Evolutionary conservation across 2,329 filamentous ascomycete species (phyloP), one percentile per base, ranked within the genome.

Genomic region (Fusarium sp.): DNA sequence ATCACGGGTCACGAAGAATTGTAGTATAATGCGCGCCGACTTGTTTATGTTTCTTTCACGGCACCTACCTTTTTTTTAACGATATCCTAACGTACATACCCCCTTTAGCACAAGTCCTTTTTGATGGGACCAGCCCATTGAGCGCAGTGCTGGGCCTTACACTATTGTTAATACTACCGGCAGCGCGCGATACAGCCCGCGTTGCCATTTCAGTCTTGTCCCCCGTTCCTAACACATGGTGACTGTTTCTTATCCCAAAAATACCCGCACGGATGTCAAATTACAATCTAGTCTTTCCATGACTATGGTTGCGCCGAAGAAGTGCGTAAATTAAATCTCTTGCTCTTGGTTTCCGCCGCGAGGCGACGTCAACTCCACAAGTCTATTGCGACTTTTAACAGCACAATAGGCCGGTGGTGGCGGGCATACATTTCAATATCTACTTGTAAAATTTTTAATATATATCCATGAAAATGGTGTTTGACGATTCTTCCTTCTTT

Each of bases 251-350:
- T 47, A 27, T 43, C 22, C 16, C 46, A n/a, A 41, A 56, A 29
- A 20, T 15, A 46, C 73, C 83, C 95, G 94, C 94, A 97, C 93
- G 92, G 93, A 97, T 97, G 94, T 98, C 94, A 97, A 97, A 97
- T 97, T 98, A 90, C 94, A 96, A 95, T 92, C 86, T 88, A 88
- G 91, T 90, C 90, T 81, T 81, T 80, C 81, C 83, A 90, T 97
- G 93, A 91, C 93, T 94, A 90, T 86, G 88, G 90, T 94, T 96
- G 94, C 94, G 94, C 94, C 94, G 93, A 94, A 97, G 94, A 97
- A 94, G 94, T 97, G 94, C 94, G 96, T 88, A 97, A 86, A 96
- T 87, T 78, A 81, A 90, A 80, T 64, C 58, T 66, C 70, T 76
- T 74, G 74, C 75, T 77, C 67, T 73, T 72, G 59, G 77, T 72